Evolutionary conservation across 768 basidiomycete species (phyloP).

Genomic region (Tulasnella sp.): DNA sequence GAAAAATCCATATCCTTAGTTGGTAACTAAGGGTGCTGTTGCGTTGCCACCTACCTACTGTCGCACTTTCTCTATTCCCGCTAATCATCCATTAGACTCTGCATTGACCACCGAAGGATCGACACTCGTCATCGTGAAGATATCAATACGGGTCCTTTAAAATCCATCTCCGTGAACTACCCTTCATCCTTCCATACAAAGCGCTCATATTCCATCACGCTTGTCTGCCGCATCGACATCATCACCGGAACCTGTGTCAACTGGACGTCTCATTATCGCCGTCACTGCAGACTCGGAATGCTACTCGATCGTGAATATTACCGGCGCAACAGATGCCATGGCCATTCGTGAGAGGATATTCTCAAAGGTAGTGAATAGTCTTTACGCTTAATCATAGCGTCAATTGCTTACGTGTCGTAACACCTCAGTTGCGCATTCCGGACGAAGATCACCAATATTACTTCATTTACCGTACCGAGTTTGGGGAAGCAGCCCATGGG

Average conservation of each 20-base stretch:
- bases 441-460: conserved; percentile 74
- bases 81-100: too few relatives aligned
- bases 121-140: too few relatives aligned
- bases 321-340: conserved; percentile 49
- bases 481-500: conserved; percentile 66
- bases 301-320: conserved; percentile 45
- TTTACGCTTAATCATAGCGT: conserved; percentile 4
- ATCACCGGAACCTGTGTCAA: neutral
- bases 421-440: conserved; percentile 55
- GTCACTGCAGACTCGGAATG: conserved; percentile 13
- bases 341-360: conserved; percentile 74
- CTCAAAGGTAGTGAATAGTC: conserved; percentile 46
- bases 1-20: too few relatives aligned
- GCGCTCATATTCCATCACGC: neutral
- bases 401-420: neutral
- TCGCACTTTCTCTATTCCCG: too few relatives aligned
- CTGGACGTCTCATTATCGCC: conserved; percentile 13
- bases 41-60: too few relatives aligned
- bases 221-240: neutral
- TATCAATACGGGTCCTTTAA: too few relatives aligned
- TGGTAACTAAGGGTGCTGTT: too few relatives aligned
- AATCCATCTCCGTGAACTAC: neutral
- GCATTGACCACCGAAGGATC: too few relatives aligned
- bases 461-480: conserved; percentile 79
- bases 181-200: conserved; percentile 1